These are phyloP conservation scores for Pseudotsuga menziesii DNA, from an alignment of 75 land plant species.

Conservation along the genomic window DNA sequence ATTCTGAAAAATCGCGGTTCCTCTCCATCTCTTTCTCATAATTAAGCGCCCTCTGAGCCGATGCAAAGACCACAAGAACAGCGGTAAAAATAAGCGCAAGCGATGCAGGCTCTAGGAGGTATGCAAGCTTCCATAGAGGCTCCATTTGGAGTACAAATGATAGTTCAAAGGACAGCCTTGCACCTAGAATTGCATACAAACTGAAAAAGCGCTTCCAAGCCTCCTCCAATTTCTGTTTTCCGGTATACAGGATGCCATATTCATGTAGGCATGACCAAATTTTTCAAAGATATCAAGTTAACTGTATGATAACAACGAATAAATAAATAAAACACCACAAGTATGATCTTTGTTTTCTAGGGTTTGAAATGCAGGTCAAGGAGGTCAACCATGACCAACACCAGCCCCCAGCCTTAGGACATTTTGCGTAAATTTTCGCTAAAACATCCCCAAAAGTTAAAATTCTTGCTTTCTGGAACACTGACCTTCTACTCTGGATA, in stretches of 20 bases:
- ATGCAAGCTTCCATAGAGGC: slow-evolving; percentile 63
- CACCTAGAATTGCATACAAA: neutral
- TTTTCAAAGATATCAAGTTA: neutral
- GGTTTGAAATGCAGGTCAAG: neutral
- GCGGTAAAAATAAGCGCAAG: slow-evolving; percentile 69
- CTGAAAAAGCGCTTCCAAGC: neutral
- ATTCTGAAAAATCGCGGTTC: slow-evolving; percentile 73
- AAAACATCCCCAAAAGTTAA: neutral
- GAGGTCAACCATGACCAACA: neutral
- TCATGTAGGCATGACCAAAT: neutral
- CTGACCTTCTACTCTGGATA: neutral
- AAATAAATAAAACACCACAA: neutral
- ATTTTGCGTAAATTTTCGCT: neutral
- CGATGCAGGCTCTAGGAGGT: slow-evolving; percentile 80
- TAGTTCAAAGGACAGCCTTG: neutral
- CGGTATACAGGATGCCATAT: neutral
- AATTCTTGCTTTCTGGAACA: neutral
- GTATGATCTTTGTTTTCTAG: neutral
- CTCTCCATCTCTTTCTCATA: slow-evolving; percentile 81
- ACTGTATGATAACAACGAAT: too few relatives aligned
- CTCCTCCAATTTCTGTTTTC: neutral
- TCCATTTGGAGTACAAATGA: slow-evolving; percentile 43
- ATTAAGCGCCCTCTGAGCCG: slow-evolving; percentile 72
- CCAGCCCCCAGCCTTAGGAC: neutral
- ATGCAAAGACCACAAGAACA: slow-evolving; percentile 60